These are phyloP conservation scores for Xanthoconium stramineum DNA, from an alignment of 768 basidiomycete species.

Conservation along the genomic window DNA sequence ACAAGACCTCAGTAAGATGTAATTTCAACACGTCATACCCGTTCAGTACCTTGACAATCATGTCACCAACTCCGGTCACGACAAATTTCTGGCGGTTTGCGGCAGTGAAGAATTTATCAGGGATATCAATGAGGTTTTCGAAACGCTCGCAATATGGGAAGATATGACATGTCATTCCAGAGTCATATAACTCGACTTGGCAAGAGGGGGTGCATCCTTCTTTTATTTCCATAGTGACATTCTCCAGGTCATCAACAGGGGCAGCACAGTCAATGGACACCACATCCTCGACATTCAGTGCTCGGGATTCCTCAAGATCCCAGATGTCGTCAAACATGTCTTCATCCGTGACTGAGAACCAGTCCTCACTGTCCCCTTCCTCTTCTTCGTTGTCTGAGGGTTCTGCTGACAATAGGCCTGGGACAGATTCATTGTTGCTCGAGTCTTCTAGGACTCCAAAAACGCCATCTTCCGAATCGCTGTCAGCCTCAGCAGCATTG, in stretches of 20 bases:
- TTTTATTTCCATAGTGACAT: neutral
- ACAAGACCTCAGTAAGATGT: neutral
- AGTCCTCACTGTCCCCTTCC: neutral
- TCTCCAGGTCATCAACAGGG: too few relatives aligned
- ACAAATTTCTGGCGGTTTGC: too few relatives aligned
- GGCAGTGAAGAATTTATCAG: neutral
- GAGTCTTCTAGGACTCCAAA: too few relatives aligned
- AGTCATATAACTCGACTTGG: neutral
- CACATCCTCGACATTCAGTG: neutral
- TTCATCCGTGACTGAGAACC: neutral
- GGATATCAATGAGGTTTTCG: neutral
- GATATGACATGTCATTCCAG: neutral
- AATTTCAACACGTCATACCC: neutral
- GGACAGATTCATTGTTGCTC: neutral
- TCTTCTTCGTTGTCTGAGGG: too few relatives aligned
- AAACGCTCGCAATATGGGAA: neutral
- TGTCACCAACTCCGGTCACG: too few relatives aligned
- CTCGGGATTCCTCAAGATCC: neutral
- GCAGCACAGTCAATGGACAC: neutral
- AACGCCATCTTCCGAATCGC: too few relatives aligned
- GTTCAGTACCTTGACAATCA: too few relatives aligned
- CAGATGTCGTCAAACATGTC: neutral
- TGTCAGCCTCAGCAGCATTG: too few relatives aligned
- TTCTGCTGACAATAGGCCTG: neutral
- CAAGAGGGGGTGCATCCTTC: accelerated